Evolutionary conservation across 1,139 yeast species (phyloP), one percentile per base, ranked within the genome.

Genomic region (Blastobotrys serpentis): DNA sequence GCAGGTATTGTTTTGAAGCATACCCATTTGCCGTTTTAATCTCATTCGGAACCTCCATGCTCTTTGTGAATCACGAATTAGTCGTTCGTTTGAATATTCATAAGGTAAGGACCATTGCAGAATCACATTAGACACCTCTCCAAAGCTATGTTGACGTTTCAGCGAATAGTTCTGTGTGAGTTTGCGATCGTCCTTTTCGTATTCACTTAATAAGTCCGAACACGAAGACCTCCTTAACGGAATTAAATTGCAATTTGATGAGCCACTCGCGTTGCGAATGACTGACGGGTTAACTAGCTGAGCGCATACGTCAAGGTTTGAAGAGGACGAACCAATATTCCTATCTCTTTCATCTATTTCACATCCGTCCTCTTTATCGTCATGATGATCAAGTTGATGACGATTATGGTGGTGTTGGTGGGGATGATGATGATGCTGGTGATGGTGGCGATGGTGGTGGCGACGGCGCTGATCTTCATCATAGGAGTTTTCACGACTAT

Each of bases 41-140:
- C 47, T 23, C 6, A 19, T 25, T 17, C 38, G 21, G 25, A 32
- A 46, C 11, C 38, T 23, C 16, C 41, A 29, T 6, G 49, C 41
- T 10, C 26, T 14, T 18, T 33, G 22, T n/a, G 32, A 18, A 7
- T n/a, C 30, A n/a, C 26, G 25, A n/a, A 44, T 14, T 18, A 47
- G 18, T 11, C 33, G 42, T 54, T 56, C 17, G 61, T 61, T 14
- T 58, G 60, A 8, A 67, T 59, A 2, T 14, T 43, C 55, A 21
- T 65, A 66, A 11, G 71, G 69, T 17, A 56, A 42, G 0, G 54
- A 55, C 72, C 73, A 70, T 14, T 53, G 57, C 26, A 66, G 56
- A 1, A 74, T 53, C 1, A 64, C 60, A 3, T 70, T 71, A 34
- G 76, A 79, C 8, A 78, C 64, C 19, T 65, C 56, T 1, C 84